These are phyloP conservation scores for Leccinum sublutescens DNA, from an alignment of 768 basidiomycete genomes.

Conservation along the genomic window DNA sequence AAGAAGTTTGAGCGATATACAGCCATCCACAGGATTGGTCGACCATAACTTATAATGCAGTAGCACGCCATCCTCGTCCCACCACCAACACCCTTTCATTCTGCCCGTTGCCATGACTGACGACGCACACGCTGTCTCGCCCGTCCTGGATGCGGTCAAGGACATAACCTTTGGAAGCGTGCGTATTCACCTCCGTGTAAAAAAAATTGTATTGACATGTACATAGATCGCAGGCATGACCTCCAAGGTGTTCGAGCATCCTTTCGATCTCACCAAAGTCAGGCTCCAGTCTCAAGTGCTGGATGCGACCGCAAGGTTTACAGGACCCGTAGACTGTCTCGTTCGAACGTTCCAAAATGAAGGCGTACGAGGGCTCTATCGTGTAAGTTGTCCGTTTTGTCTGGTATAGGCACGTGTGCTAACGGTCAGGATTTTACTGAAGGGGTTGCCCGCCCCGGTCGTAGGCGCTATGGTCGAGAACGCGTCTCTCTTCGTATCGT, in stretches of 20 bases:
- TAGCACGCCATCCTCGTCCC: slow-evolving; percentile 15
- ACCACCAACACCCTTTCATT: background rate
- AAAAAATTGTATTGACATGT: background rate
- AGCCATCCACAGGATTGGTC: slow-evolving; percentile 26
- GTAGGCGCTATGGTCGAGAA: slow-evolving; percentile 93
- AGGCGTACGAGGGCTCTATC: slow-evolving; percentile 81
- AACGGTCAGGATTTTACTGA: background rate
- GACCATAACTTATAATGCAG: slow-evolving; percentile 22
- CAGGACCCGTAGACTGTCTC: slow-evolving; percentile 86
- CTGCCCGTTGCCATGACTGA: slow-evolving; percentile 20
- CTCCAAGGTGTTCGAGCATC: slow-evolving; percentile 87
- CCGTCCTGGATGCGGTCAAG: slow-evolving; percentile 33
- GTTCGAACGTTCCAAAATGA: slow-evolving; percentile 77
- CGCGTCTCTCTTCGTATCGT: slow-evolving; percentile 82
- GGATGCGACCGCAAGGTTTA: slow-evolving; percentile 65
- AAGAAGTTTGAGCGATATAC: slow-evolving; percentile 11
- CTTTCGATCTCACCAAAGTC: slow-evolving; percentile 94
- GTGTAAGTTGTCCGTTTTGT: slow-evolving; percentile 51
- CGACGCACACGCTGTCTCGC: slow-evolving; percentile 15
- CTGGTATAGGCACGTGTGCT: background rate
- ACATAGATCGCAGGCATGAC: slow-evolving; percentile 78
- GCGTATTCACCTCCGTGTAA: slow-evolving; percentile 23
- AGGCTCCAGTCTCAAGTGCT: slow-evolving; percentile 90
- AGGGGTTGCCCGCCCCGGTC: slow-evolving; percentile 91
- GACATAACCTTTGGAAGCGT: slow-evolving; percentile 62